Base-by-base conservation (phyloP, 805 yeast genomes). In the Lachancea meyersii region DNA sequence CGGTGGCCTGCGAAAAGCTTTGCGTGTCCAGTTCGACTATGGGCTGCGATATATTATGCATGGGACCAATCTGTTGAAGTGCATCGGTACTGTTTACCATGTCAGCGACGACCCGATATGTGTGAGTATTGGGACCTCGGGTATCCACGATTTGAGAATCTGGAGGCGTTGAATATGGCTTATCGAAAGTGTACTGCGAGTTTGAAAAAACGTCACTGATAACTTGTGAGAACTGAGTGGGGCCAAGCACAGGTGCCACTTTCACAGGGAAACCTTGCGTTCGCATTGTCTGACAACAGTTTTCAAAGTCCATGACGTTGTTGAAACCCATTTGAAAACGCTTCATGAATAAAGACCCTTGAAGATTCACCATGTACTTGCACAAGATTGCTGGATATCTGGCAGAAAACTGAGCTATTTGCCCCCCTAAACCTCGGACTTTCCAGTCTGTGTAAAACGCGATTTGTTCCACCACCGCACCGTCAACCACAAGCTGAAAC, bases 301-400 rank as follows among this genome's bases (percentile, higher is more conserved):
- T 36, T 3, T 20, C 30, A 43, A 50, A 58, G 13, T 54, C 61
- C 3, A 23, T 26, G 2, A 35, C 44, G 28, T 41, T 45, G 3
- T 21, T 22, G 19, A 59, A 50, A 7, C 48, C 47, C 3, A 60
- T 34, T 43, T 60, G 65, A 35, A 60, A 60, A 18, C 64, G 41
- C 35, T 42, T 54, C 35, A 59, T 30, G 14, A 36, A 43, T 14
- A 34, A 31, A 7, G 13, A 20, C 5, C 44, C 35, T 18, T 38
- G 38, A 7, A 31, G 33, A 4, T 20, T 14, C 7, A 43, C 30
- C 19, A 60, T 33, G 42, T 58, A 58, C 39, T 60, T 60, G 38
- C 63, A 58, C 13, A 63, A 50, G 4, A 60, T 43, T 1, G 58
- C 45, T 1, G 65, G 65, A 1, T 45, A 47, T 16, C 46, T 47